Percentiles rank a stretch among this genome's conserved stretches.
phyloP scores from a whole-genome alignment of 768 basidiomycete genomes.

The Tricholoma matsutake region DNA sequence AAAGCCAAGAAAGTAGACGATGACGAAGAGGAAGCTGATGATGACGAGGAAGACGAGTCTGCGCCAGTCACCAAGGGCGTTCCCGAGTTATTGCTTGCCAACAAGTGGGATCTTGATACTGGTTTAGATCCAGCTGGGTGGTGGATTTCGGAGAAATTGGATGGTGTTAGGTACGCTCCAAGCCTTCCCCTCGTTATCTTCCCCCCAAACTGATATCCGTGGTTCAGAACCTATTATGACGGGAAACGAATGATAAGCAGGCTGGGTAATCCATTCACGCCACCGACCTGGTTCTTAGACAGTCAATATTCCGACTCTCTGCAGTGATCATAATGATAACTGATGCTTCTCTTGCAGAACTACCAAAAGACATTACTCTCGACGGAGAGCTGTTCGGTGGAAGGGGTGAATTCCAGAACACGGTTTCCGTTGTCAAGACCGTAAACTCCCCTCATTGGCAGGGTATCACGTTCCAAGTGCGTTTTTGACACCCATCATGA shows the following conservation, averaged over 20 bases:
- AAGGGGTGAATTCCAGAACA: constrained; percentile 53
- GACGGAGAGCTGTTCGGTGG: constrained; percentile 62
- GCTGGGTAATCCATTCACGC: constrained; percentile 56
- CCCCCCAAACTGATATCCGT: neutral
- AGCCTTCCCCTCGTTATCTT: neutral
- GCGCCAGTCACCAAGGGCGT: constrained; percentile 28
- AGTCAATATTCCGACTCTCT: constrained; percentile 31
- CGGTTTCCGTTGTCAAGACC: constrained; percentile 59
- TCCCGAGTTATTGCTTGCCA: constrained; percentile 49
- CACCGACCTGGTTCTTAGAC: constrained; percentile 56
- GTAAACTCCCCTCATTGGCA: constrained; percentile 56
- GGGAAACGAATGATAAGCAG: constrained; percentile 51
- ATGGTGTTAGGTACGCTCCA: constrained; percentile 51
- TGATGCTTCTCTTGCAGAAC: constrained; percentile 28
- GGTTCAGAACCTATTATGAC: constrained; percentile 49
- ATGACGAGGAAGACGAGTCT: constrained; percentile 30
- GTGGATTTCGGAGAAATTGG: constrained; percentile 63
- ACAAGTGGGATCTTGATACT: constrained; percentile 54
- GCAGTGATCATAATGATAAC: neutral
- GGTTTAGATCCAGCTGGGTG: constrained; percentile 55
- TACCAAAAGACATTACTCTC: constrained; percentile 53
- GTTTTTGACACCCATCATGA: constrained; percentile 4
- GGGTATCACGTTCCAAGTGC: constrained; percentile 52
- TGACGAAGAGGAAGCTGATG: constrained; percentile 24
- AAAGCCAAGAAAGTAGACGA: constrained; percentile 27